Evolutionary conservation across 495 filamentous ascomycete species (phyloP), one percentile per base, ranked within the genome.

Genomic region (Aspergillus incahuasiensis): DNA sequence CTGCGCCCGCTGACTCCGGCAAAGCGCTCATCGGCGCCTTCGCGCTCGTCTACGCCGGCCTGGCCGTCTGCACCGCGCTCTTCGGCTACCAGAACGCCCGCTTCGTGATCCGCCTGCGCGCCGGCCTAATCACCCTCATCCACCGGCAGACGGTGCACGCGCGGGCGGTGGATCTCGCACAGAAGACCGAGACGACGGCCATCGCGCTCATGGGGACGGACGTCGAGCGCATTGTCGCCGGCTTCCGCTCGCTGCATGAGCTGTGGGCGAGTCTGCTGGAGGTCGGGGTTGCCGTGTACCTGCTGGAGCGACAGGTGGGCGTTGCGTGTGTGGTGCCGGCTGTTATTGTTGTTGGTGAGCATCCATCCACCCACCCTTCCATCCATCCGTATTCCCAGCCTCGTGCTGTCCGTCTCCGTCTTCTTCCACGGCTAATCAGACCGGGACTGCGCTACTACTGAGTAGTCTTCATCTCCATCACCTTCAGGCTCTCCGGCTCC

Each of bases 141-240:
- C 41, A 54, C n/a, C 19, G 25, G 18, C 52, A 54, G 30, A 54
- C 41, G 0, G 35, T 54, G 13, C 34, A 18, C 5, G 20, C 24
- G 24, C 28, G 52, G 11, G 40, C 41, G 0, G 25, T 45, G 2
- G 41, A 46, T 18, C 41, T 46, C 11, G 52, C 41, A n/a, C 41
- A 24, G 1, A 45, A 15, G 8, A 46, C 52, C 24, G 52, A 24
- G 1, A 45, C 21, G 8, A 46, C 52, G 8, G 52, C 25, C 0
- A 35, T 54, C 3, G 42, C 52, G 3, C 24, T 54, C 15, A 54
- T 54, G 52, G 41, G 52, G 15, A 54, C 52, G 6, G 52, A 54
- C 11, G 41, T 54, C 8, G 52, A 54, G 41, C 52, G 52, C 2
- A 54, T 54, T 16, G 32, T 24, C 4, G 18, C 6, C 8, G 40